phyloP scores from a whole-genome alignment of 202 grass and related monocot species.

The Thinopyrum obtusiflorum region DNA sequence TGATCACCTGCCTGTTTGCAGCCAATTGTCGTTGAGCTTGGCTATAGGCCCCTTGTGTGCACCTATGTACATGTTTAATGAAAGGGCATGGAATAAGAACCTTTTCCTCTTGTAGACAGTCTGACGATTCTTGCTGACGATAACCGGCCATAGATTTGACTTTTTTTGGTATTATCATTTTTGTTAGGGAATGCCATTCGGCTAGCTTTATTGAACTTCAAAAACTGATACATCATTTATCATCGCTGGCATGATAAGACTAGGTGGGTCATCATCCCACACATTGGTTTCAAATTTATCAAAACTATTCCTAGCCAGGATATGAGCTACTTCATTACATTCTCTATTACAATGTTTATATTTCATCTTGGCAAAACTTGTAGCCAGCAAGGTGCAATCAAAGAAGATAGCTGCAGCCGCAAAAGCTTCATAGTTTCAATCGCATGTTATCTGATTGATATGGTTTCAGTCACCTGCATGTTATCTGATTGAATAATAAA shows the following conservation, averaged over 20 bases:
- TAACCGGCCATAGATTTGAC: background rate
- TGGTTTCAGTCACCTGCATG: too few species aligned
- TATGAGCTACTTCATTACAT: too few species aligned
- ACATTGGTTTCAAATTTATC: too few species aligned
- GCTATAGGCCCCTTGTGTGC: conserved; percentile 37
- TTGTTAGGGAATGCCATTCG: background rate
- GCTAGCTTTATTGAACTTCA: background rate
- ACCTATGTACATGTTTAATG: conserved; percentile 48
- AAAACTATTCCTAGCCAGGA: too few species aligned
- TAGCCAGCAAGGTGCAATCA: too few species aligned
- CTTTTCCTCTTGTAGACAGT: conserved; percentile 29
- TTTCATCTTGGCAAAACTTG: too few species aligned
- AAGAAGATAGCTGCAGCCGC: too few species aligned
- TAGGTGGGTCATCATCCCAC: too few species aligned
- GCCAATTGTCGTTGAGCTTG: conserved; percentile 30
- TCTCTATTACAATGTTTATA: too few species aligned
- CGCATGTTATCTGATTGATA: too few species aligned
- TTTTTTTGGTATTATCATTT: background rate
- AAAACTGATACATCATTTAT: background rate
- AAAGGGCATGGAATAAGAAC: conserved; percentile 48
- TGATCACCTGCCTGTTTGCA: background rate
- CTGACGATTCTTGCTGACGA: background rate
- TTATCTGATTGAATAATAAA: too few species aligned
- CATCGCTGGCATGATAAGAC: background rate
- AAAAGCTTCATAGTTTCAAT: too few species aligned